Percentiles rank a stretch among this genome's conserved stretches.
Evolutionary conservation across 1,284 basidiomycete genomes (phyloP).

Genomic region (Ganoderma boninense): DNA sequence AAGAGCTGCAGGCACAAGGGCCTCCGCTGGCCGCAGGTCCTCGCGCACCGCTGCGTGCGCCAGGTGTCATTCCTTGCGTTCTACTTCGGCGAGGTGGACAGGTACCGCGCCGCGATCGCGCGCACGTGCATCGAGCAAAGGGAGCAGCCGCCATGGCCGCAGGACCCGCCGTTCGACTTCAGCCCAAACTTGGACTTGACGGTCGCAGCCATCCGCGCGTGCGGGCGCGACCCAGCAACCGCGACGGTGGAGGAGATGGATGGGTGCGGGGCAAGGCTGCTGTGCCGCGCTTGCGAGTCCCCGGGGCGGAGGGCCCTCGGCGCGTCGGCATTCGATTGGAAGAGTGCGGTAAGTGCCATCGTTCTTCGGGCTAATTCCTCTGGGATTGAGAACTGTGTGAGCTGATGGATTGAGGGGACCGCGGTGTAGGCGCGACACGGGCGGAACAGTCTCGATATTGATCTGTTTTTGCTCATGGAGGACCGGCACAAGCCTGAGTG

Average conservation of each 20-base stretch:
- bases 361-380: not conserved
- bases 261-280: conserved; percentile 41
- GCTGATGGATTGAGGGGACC: not conserved
- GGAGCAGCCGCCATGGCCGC: not conserved
- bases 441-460: not conserved
- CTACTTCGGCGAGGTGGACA: not conserved
- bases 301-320: not conserved
- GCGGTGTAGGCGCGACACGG: not conserved
- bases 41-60: conserved; percentile 18
- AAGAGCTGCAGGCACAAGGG: conserved; percentile 3
- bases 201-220: conserved; percentile 43
- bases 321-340: conserved; percentile 10
- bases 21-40: conserved; percentile 21
- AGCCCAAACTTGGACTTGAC: conserved; percentile 30
- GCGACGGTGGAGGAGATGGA: conserved; percentile 57
- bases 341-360: conserved; percentile 9
- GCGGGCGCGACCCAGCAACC: conserved; percentile 49
- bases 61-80: not conserved
- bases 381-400: not conserved
- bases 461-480: not conserved
- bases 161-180: not conserved
- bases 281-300: conserved; percentile 1
- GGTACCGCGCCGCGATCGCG: not conserved
- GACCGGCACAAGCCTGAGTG: not conserved
- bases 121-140: not conserved